These are phyloP conservation scores for Rhizopus stolonifer DNA, from an alignment of 371 early-diverging fungal species.

Conservation along the genomic window DNA sequence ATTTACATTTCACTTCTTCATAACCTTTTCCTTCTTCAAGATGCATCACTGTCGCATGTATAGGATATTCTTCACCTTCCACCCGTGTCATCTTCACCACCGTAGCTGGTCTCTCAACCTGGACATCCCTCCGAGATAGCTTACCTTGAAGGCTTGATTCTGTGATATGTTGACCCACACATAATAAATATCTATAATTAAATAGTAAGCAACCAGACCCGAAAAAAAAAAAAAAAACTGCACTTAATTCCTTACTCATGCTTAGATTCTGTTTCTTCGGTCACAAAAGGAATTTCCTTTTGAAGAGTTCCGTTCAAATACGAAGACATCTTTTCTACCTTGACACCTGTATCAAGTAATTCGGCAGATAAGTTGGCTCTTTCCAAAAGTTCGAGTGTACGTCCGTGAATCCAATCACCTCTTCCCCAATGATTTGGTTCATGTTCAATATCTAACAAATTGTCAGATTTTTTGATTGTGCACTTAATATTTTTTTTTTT, in stretches of 20 bases:
- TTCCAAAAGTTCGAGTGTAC: conserved; percentile 43
- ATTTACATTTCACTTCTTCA: conserved; percentile 42
- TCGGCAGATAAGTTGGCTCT: conserved; percentile 32
- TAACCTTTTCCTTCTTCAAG: conserved; percentile 28
- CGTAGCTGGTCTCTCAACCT: conserved; percentile 45
- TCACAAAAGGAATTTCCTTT: conserved; percentile 42
- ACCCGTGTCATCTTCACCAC: conserved; percentile 26
- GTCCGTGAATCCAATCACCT: conserved; percentile 51
- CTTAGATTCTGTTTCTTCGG: conserved; percentile 44
- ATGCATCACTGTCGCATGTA: conserved; percentile 39
- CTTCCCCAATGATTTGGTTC: conserved; percentile 53
- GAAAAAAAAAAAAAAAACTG: not conserved
- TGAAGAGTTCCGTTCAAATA: conserved; percentile 37
- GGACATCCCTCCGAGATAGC: conserved; percentile 31
- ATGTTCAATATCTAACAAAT: conserved; percentile 32
- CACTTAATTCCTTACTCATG: conserved; percentile 29
- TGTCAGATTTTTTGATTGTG: not conserved
- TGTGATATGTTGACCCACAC: conserved; percentile 52
- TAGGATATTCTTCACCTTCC: conserved; percentile 22
- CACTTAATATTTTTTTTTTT: not conserved
- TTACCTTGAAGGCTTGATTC: conserved; percentile 38
- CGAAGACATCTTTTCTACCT: conserved; percentile 37
- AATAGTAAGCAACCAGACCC: not conserved
- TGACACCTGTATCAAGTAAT: conserved; percentile 42
- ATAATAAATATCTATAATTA: conserved; percentile 32